Evolutionary conservation across 108 stramenopile genomes (phyloP), one percentile per base, ranked within the genome.

Genomic region (Nitzschia sp.): DNA sequence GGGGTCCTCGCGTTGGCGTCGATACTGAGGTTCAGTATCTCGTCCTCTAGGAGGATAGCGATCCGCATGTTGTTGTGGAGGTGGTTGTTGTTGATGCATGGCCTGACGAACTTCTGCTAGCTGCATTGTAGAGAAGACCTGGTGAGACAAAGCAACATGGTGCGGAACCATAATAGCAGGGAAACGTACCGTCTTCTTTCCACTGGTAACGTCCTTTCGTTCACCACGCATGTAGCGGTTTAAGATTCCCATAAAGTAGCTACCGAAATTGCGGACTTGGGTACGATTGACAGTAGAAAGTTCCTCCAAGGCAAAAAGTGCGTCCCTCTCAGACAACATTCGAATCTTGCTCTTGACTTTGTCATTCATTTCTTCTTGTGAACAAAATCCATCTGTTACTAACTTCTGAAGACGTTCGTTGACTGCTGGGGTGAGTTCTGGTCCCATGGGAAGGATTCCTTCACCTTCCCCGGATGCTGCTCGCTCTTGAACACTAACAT

Each of bases 161-260:
- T 10, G 10, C n/a, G 20, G 53, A 22, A 14, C 53, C 8, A 8
- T 54, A 14, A 8, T 17, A 21, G 20, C 9, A 21, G n/a, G 15
- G 57, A 25, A 11, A 62, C 61, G 6, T 62, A 62, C 61, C 43
- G 61, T 62, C 22, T 62, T 62, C 24, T 62, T 62, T 6, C 61
- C 61, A 25, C 61, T 62, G 22, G 61, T 62, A 20, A 62, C 61
- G 21, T 62, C 61, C 43, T 62, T 62, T 41, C 61, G 61, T 60
- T 83, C 82, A 25, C 86, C 83, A 20, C 87, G 73, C 77, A 86
- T 83, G 75, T 93, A 93, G 8, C 88, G 81, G 80, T 90, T 93
- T 74, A 93, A 69, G 53, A 93, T 93, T 34, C 92, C 92, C 87
- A 90, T 90, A 53, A 83, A 83, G 55, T 85, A 83, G 42, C 72